Base-by-base conservation (phyloP, 139 green algal genomes). In the Chlorella sorokiniana region DNA sequence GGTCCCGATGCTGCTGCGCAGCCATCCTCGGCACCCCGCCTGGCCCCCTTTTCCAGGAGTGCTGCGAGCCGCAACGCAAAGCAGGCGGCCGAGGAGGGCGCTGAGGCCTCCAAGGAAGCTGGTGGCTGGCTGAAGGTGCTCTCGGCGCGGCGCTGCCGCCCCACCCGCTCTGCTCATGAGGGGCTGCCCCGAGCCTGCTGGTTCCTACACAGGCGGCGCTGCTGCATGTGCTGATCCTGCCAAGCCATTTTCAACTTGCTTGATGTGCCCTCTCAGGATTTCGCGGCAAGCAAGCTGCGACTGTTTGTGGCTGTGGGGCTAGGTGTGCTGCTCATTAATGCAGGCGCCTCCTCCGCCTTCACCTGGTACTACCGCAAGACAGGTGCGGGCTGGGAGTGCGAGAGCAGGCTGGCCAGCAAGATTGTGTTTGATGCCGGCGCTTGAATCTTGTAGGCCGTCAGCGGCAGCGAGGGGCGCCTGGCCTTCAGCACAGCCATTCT, bases 291-390 rank as follows among this genome's bases (percentile, higher is more conserved):
- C 40, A 82, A 67, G 77, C 44, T 75, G 37, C 64, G 65, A 25
- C 45, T 82, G 65, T 27, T 83, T 38, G 23, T 69, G 37, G 65
- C 78, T 22, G 67, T 44, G 4, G 78, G 65, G 27, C 78, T 83
- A 14, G 67, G 51, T 1, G 9, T 83, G 62, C n/a, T 78, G 8
- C 31, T 48, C 2, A 33, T 83, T 9, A 83, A 83, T 22, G 51
- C 48, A 35, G 65, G 38, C 25, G 31, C 33, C 38, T 37, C 37
- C 0, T 22, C 41, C 3, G 51, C 38, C 4, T 76, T 41, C 20
- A 37, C 56, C 51, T 64, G 25, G 29, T 83, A 69, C 37, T 83
- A 83, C 29, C 35, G 61, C 11, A 71, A 67, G 27, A 20, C 7
- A n/a, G 77, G 45, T 74, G 75, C 6, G 29, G 62, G 62, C n/a